Evolutionary conservation across 768 basidiomycete species (phyloP), one percentile per base, ranked within the genome.

Genomic region (Boletus reticuloceps): DNA sequence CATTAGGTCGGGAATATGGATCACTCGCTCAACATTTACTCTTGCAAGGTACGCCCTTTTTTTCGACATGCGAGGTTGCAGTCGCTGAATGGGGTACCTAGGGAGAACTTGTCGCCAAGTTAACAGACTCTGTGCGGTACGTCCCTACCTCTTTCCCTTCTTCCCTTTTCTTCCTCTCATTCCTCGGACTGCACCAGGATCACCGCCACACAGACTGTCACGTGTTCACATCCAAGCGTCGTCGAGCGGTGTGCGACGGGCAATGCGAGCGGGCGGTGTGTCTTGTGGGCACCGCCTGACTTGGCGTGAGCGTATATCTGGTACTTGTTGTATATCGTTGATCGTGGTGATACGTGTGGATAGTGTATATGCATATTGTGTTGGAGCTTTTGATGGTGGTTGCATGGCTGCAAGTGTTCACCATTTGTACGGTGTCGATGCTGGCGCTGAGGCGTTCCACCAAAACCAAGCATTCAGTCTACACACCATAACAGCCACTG

Each of bases 181-280:
- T 34, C 16, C 25, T 31, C 14, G 22, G 22, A 16, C 8, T 13
- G 5, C n/a, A 39, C 12, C 58, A 91, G 88, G 59, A 85, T 93
- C 56, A 82, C 87, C 20, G 91, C 91, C 1, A 86, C 87, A 5
- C 91, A 92, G 70, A 90, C 91, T n/a, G 91, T 93, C n/a, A 90
- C 91, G 9, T 89, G 86, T 61, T 90, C 88, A 14, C 91, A 93
- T 67, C 91, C 91, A 0, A 85, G 66, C 52, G 72, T 89, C 20
- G 77, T 89, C 3, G 89, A 89, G 63, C 80, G 91, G 27, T 86
- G 79, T 22, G 91, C 79, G 5, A 89, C 82, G 43, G 91, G 90
- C 20, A 93, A 91, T 63, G 91, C 69, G 2, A 88, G 84, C 55
- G 91, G 91, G 27, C 78, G 88, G 50, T 92, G 91, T 66, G 81